These are phyloP conservation scores for Solanum pennellii DNA, from an alignment of 257 asterid genomes.

Conservation along the genomic window DNA sequence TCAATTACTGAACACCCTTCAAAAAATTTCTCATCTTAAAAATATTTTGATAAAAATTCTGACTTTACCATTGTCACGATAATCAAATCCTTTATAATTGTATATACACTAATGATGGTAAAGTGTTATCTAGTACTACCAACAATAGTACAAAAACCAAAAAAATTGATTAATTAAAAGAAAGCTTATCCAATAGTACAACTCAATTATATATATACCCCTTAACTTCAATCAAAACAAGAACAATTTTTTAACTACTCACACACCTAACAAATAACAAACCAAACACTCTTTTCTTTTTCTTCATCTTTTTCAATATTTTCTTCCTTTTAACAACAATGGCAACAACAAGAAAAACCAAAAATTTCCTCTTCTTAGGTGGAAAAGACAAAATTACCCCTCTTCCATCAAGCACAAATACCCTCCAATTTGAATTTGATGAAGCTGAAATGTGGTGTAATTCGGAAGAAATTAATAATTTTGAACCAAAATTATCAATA, in stretches of 20 bases:
- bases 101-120: background rate
- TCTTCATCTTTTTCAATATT: background rate
- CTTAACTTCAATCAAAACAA: background rate
- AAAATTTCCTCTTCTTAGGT: conserved; percentile 33
- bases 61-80: too few relatives aligned
- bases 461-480: background rate
- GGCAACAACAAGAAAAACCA: conserved; percentile 37
- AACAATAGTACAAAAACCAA: background rate
- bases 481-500: conserved; percentile 13
- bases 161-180: background rate
- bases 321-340: conserved; percentile 4
- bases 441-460: conserved; percentile 53
- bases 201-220: background rate
- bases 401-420: background rate
- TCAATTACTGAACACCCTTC: too few relatives aligned
- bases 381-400: conserved; percentile 17
- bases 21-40: too few relatives aligned
- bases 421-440: conserved; percentile 38
- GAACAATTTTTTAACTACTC: background rate
- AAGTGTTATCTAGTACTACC: background rate
- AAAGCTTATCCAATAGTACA: conserved; percentile 40
- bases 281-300: background rate
- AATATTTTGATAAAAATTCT: too few relatives aligned
- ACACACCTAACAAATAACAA: background rate
- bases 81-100: background rate